A percentile compares a stretch with the other conserved stretches of the same genome.
phyloP scores from a whole-genome alignment of 345 rosid genomes.

The Brassica incana region DNA sequence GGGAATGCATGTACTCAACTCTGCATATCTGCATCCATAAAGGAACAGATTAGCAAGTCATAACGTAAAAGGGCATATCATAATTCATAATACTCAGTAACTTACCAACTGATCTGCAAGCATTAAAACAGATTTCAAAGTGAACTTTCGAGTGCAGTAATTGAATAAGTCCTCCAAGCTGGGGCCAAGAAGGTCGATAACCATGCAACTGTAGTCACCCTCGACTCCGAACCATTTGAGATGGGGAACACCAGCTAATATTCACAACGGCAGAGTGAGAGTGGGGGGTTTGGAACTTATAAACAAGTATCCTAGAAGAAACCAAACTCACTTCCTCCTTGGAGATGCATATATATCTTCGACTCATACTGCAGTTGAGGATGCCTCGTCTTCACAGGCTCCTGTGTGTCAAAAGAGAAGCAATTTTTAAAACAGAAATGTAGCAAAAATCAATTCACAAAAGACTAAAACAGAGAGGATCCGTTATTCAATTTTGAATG shows the following conservation, averaged over 20 bases:
- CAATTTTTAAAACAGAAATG: not conserved
- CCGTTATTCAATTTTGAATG: too few relatives aligned
- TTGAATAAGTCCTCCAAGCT: constrained; percentile 91
- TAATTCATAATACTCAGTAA: not conserved
- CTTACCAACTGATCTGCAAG: constrained; percentile 84
- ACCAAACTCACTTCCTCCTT: constrained; percentile 79
- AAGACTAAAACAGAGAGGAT: not conserved
- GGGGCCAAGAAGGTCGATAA: constrained; percentile 92
- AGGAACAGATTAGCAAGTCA: constrained; percentile 3
- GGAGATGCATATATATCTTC: constrained; percentile 82
- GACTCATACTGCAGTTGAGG: constrained; percentile 93
- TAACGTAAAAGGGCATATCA: not conserved
- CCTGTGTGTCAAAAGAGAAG: constrained; percentile 40
- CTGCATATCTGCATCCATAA: constrained; percentile 62
- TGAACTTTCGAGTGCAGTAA: constrained; percentile 73
- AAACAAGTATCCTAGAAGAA: not conserved
- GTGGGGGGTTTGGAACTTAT: not conserved
- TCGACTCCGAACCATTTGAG: constrained; percentile 93
- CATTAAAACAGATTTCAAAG: constrained; percentile 85
- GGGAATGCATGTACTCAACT: constrained; percentile 92
- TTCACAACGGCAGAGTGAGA: not conserved
- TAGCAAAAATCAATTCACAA: too few relatives aligned
- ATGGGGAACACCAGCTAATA: constrained; percentile 83
- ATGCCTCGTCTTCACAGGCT: constrained; percentile 83
- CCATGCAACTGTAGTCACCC: constrained; percentile 81